Evolutionary conservation across 2,329 filamentous ascomycete species (phyloP).

Genomic region (Botrytis pseudocinerea): DNA sequence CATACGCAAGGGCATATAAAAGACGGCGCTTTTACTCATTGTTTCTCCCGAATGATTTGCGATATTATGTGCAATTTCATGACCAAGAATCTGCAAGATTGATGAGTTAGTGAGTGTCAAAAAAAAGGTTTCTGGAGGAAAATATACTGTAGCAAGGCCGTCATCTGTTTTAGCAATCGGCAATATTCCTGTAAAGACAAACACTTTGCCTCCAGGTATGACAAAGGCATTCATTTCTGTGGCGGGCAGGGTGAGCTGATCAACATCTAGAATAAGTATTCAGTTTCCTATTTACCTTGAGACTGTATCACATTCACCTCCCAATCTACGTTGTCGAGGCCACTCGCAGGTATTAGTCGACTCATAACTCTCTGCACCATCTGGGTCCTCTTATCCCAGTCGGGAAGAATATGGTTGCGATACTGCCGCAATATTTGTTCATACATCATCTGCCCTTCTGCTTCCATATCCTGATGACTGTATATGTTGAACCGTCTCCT

Average conservation of each 20-base stretch:
- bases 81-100: conserved; percentile 74
- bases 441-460: conserved; percentile 55
- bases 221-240: conserved; percentile 70
- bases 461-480: conserved; percentile 54
- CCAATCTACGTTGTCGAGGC: conserved; percentile 61
- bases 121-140: background rate
- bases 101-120: too few species aligned
- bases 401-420: conserved; percentile 54
- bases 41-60: conserved; percentile 68
- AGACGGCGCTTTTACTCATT: conserved; percentile 44
- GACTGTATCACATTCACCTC: conserved; percentile 76
- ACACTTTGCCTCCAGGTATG: conserved; percentile 76
- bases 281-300: conserved; percentile 42
- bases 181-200: conserved; percentile 74
- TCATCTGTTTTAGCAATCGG: conserved; percentile 66
- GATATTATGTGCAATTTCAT: conserved; percentile 78
- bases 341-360: conserved; percentile 66
- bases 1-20: conserved; percentile 44
- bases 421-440: conserved; percentile 57
- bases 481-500: conserved; percentile 73
- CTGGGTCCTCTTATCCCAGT: conserved; percentile 56
- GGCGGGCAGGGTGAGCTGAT: background rate
- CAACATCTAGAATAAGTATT: background rate
- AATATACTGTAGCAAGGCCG: conserved; percentile 59
- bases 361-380: conserved; percentile 65